Evolutionary conservation across 306 rosid species (phyloP).

Genomic region (Sindora glabra): DNA sequence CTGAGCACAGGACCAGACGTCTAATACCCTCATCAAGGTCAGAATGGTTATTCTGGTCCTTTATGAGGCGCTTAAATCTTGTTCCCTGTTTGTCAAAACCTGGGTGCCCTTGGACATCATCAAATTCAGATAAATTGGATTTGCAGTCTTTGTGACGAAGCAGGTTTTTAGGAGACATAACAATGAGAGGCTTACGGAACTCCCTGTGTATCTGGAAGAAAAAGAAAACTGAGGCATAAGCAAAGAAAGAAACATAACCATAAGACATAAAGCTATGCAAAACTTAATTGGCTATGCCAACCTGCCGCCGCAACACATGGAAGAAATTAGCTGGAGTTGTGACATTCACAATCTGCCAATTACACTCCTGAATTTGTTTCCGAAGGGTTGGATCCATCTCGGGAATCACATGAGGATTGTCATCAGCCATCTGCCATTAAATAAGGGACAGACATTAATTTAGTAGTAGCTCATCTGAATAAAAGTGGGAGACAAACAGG

Average conservation of each 20-base stretch:
- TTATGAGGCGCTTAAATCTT: slow-evolving; percentile 86
- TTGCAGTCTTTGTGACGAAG: slow-evolving; percentile 84
- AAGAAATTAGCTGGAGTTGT: slow-evolving; percentile 96
- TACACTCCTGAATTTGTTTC: slow-evolving; percentile 92
- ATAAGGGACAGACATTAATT: slow-evolving; percentile 1
- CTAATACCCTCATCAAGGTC: slow-evolving; percentile 74
- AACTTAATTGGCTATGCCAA: slow-evolving; percentile 16
- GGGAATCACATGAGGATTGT: slow-evolving; percentile 76
- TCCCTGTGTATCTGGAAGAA: slow-evolving; percentile 67
- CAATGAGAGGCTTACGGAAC: slow-evolving; percentile 86
- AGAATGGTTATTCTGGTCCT: slow-evolving; percentile 76
- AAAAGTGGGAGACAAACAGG: background rate
- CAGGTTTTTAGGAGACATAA: slow-evolving; percentile 87
- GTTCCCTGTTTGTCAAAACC: slow-evolving; percentile 98
- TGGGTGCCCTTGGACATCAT: slow-evolving; percentile 89
- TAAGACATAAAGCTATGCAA: slow-evolving; percentile 7
- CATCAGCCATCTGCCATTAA: slow-evolving; percentile 82
- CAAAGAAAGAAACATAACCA: background rate
- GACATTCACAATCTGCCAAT: slow-evolving; percentile 88
- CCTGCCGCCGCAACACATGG: slow-evolving; percentile 90
- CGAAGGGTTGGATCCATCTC: slow-evolving; percentile 93
- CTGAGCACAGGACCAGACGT: slow-evolving; percentile 77
- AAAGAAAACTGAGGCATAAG: slow-evolving; percentile 2
- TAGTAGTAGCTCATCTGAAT: background rate
- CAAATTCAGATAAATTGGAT: slow-evolving; percentile 86